Percentiles rank a stretch among this genome's conserved stretches.
These are phyloP conservation scores for Apostasia ramifera DNA, from an alignment of 106 monocot genomes.

Conservation along the genomic window DNA sequence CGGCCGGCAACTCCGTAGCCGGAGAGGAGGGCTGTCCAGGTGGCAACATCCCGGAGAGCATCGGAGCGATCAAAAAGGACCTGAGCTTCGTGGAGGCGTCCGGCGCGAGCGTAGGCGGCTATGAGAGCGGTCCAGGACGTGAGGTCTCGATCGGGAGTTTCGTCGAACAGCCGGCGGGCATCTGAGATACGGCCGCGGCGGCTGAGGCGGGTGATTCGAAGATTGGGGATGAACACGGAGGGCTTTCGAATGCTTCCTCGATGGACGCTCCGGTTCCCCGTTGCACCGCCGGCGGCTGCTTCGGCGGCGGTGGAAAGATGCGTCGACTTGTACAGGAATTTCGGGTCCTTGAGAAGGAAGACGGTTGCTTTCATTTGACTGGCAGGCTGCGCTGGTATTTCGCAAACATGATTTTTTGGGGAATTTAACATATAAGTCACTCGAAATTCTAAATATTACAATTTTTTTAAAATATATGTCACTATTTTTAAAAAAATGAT, in stretches of 20 bases:
- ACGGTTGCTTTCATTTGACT: too few species aligned
- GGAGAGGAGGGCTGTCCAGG: constrained; percentile 67
- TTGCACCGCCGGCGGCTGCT: too few species aligned
- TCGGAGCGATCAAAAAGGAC: constrained; percentile 42
- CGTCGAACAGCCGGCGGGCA: constrained; percentile 56
- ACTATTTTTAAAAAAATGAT: too few species aligned
- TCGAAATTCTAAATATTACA: too few species aligned
- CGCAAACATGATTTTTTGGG: too few species aligned
- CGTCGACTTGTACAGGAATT: too few species aligned
- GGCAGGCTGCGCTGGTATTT: too few species aligned
- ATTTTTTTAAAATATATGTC: too few species aligned
- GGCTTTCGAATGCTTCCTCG: constrained; percentile 8
- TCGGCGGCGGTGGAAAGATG: too few species aligned
- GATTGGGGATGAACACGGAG: constrained; percentile 18
- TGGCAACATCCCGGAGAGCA: constrained; percentile 46
- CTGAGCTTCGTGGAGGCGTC: constrained; percentile 48
- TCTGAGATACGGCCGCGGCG: constrained; percentile 25
- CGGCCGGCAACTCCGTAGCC: constrained; percentile 26
- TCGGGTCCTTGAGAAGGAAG: too few species aligned
- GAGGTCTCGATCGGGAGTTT: constrained; percentile 34
- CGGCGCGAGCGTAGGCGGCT: constrained; percentile 38
- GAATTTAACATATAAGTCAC: too few species aligned
- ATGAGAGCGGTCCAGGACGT: constrained; percentile 60
- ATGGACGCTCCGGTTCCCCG: neutral
- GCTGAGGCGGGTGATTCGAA: constrained; percentile 34